Conservation (phyloP, 139 green algal genomes). For the Closterium sp. region DNA sequence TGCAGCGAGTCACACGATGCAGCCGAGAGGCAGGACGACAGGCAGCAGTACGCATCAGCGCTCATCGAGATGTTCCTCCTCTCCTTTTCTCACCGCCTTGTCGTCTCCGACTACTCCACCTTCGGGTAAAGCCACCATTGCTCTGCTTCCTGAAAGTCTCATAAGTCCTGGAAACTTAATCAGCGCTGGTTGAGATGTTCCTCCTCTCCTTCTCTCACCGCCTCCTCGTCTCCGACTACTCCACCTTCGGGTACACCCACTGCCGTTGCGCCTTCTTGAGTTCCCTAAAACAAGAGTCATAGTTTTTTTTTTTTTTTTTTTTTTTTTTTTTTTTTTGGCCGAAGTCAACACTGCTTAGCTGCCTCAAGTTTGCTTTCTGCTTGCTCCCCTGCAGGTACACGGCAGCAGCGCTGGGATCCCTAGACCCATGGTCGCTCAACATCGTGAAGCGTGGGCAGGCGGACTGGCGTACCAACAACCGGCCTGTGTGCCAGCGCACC, state of each 20-base stretch:
- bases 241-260: conserved; percentile 33
- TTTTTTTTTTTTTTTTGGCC: neutral
- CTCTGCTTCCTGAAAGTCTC: too few relatives aligned
- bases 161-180: too few relatives aligned
- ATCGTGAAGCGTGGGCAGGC: neutral
- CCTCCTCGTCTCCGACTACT: conserved; percentile 18
- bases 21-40: neutral
- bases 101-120: conserved; percentile 23
- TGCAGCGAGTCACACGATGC: too few relatives aligned
- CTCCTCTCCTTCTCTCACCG: conserved; percentile 20
- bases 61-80: conserved; percentile 25
- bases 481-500: neutral
- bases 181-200: conserved; percentile 24
- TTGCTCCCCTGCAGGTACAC: neutral
- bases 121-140: too few relatives aligned
- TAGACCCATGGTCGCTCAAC: conserved; percentile 8
- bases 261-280: too few relatives aligned
- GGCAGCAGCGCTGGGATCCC: neutral
- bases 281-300: too few relatives aligned
- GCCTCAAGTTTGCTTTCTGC: too few relatives aligned
- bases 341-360: too few relatives aligned
- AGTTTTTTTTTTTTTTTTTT: neutral
- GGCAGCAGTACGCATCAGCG: neutral
- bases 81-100: conserved; percentile 8
- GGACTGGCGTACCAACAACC: neutral